These are phyloP conservation scores for Neopestalotiopsis clavispora DNA, from an alignment of 2,329 filamentous ascomycete genomes.

Conservation along the genomic window DNA sequence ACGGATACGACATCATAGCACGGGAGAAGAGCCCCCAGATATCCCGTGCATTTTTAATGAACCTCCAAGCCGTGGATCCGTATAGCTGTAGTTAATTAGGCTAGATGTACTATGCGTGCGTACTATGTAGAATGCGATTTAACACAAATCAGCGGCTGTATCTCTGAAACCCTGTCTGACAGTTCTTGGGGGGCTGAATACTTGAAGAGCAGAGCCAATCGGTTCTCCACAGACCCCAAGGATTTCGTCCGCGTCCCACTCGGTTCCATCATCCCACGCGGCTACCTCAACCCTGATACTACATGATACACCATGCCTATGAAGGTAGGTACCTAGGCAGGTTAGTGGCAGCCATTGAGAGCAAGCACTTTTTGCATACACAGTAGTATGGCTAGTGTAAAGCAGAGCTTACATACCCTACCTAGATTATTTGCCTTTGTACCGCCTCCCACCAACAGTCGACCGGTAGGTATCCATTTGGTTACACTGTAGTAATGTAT, in stretches of 20 bases:
- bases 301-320: no score
- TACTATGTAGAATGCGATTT: not conserved
- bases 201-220: not conserved
- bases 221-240: not conserved
- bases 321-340: not conserved
- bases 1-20: not conserved
- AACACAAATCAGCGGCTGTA: not conserved
- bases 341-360: not conserved
- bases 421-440: not conserved
- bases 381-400: not conserved
- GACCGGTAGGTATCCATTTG: not conserved
- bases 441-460: not conserved
- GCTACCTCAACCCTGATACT: not conserved
- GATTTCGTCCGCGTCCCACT: not conserved
- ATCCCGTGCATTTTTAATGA: not conserved
- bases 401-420: not conserved
- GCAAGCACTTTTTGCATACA: not conserved
- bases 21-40: not conserved
- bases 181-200: not conserved
- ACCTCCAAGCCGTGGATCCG: no score
- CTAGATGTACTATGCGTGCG: no score
- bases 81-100: no score
- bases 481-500: not conserved
- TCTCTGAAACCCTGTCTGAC: not conserved
- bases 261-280: conserved; percentile 1